Base-by-base conservation (phyloP, 1,284 basidiomycete genomes). In the Trametes sp. region DNA sequence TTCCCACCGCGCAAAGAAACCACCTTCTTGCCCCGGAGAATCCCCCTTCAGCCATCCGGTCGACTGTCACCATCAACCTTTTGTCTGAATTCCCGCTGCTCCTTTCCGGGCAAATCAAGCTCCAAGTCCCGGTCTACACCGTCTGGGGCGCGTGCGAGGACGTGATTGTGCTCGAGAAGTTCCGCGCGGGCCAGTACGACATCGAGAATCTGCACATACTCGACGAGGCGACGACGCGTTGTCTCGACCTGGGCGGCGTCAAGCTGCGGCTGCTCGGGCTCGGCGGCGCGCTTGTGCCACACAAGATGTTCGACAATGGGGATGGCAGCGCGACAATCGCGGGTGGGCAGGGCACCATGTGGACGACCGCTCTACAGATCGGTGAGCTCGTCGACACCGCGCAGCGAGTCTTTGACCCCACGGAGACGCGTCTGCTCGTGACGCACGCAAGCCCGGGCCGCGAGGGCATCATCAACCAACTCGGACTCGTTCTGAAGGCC, bases 61-160 rank as follows among this genome's bases (percentile, higher is more conserved):
- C 87, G 63, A 85, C 87, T 46, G 81, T 90, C 73, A 84, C 83
- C 74, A 89, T 88, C 70, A 87, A 84, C 70, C 85, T 89, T 35
- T 88, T 99, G 59, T 97, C 95, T 54, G 96, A 98, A 77, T 98
- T 99, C 75, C 95, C 96, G 8, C 87, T 94, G 48, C 87, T 99
- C 13, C 87, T 98, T 55, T 87, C 90, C 5, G 95, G 95, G 52
- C 91, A 95, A 68, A 86, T 96, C 79, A 93, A 92, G 73, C 87
- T 98, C 61, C 85, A 90, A 52, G 86, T 98, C 4, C 97, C 97
- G 36, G 95, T 99, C 28, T 98, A 92, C 80, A 97, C 96, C 54
- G 94, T 98, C 49, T 98, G 94, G 89, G 98, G 98, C 35, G 94
- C 98, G 26, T 98, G 98, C 74, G 98, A 99, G 79, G 98, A 99